Base-by-base conservation (phyloP, 768 basidiomycete species). In the Clathrus columnatus region DNA sequence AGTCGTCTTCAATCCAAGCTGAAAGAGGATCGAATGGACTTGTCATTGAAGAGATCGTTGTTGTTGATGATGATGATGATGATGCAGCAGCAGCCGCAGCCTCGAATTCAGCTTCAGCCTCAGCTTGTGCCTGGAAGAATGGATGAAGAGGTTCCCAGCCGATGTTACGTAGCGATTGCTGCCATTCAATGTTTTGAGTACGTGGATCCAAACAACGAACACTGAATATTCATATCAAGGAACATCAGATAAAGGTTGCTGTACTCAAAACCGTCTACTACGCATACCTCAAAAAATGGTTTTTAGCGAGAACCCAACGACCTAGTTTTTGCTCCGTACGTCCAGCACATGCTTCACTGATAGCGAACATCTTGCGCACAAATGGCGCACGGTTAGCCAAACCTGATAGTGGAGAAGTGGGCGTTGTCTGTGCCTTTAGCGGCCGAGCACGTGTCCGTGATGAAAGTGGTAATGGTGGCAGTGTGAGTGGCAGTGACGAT, bases 61-160 rank as follows among this genome's bases (percentile, higher is more conserved):
- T 24, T 17, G 50, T n/a, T 2, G 36, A 3, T 11, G 7, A 32
- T 32, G 30, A 32, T 32, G 16, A 32, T 32, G 7, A 32, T 16
- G 30, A 32, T 32, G 30, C 30, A 16, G 30, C 30, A 32, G 30
- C 30, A 7, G 36, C 36, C 11, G 36, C 36, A 36, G 36, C 36
- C 7, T 36, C 36, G 36, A 36, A 36, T 36, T 36, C 36, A 4
- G 36, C 36, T 36, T 36, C 36, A 4, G 36, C 36, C n/a, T n/a
- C 48, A 29, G 21, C 48, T 24, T 36, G 50, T 5, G 50, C 50
- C 24, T 51, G 50, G 29, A 32, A 51, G 30, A n/a, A 51, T 7
- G 50, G 50, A n/a, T 51, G 50, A 11, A 51, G 29, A 6, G 30
- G 18, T 36, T 41, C 50, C 50, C 50, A 51, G 18, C 50, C 30